Conservation (phyloP, 208 protist genomes). For the Angomonas deanei region DNA sequence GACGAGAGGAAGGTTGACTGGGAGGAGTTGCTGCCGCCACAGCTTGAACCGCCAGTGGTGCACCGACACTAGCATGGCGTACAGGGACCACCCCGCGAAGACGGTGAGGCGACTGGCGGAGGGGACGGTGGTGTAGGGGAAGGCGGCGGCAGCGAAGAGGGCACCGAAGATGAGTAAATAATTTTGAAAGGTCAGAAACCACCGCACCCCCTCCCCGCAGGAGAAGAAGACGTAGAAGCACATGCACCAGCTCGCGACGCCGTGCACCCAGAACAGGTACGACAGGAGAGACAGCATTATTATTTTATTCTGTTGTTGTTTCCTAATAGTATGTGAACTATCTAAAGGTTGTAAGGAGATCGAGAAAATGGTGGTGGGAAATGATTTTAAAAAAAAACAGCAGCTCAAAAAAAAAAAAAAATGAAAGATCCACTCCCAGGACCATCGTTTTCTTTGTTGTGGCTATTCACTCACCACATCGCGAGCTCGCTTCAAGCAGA, state of each 20-base stretch:
- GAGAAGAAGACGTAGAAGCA: slow-evolving; percentile 87
- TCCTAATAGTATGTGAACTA: background rate
- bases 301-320: background rate
- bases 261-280: slow-evolving; percentile 64
- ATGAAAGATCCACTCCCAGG: no score
- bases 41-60: slow-evolving; percentile 66
- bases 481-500: slow-evolving; percentile 32
- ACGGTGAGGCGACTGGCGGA: slow-evolving; percentile 49
- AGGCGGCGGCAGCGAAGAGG: slow-evolving; percentile 33
- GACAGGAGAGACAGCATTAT: slow-evolving; percentile 25
- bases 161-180: slow-evolving; percentile 71
- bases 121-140: slow-evolving; percentile 40
- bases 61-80: slow-evolving; percentile 70
- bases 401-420: slow-evolving; percentile 1
- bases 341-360: background rate
- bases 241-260: slow-evolving; percentile 82
- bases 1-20: slow-evolving; percentile 54
- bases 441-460: no score
- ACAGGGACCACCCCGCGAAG: slow-evolving; percentile 72
- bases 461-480: slow-evolving; percentile 8
- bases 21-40: slow-evolving; percentile 68
- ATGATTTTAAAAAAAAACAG: slow-evolving; percentile 5
- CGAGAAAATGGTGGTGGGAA: background rate
- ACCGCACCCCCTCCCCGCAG: slow-evolving; percentile 69
- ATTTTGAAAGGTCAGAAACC: slow-evolving; percentile 76